phyloP scores from a whole-genome alignment of 2,329 filamentous ascomycete species.

The Rutstroemia sydowiana region DNA sequence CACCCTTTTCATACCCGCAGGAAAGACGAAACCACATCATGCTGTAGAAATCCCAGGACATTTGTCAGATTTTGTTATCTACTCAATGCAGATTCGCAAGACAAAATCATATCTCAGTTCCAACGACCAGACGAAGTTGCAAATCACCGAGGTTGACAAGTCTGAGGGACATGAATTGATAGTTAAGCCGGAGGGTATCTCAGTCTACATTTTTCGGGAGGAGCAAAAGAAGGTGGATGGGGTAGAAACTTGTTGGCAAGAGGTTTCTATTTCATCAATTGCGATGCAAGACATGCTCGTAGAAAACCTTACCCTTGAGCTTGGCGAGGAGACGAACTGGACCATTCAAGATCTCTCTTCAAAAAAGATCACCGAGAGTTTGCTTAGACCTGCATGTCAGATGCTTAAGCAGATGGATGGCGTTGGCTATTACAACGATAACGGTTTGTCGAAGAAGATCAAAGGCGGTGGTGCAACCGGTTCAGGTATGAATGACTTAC shows the following conservation, averaged over 20 bases:
- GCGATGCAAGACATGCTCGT: constrained; percentile 11
- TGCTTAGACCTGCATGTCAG: constrained; percentile 14
- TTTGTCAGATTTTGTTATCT: no score
- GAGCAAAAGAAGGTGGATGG: background rate
- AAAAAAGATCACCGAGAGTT: constrained; percentile 2
- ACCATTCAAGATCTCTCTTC: constrained; percentile 7
- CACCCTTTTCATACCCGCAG: no score
- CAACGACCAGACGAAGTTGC: constrained; percentile 10
- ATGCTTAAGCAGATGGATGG: constrained; percentile 23
- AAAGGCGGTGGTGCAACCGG: background rate
- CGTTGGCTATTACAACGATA: constrained; percentile 22
- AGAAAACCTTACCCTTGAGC: constrained; percentile 16
- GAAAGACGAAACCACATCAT: no score
- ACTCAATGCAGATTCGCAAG: no score
- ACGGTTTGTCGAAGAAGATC: background rate
- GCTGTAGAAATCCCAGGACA: no score
- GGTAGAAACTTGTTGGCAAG: constrained; percentile 15
- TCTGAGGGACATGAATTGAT: constrained; percentile 1
- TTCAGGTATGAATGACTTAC: background rate
- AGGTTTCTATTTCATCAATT: constrained; percentile 16
- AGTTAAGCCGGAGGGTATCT: background rate
- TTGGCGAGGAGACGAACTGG: constrained; percentile 21
- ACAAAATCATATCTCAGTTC: no score
- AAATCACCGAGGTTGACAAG: constrained; percentile 13
- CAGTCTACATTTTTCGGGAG: constrained; percentile 2